Conservation (phyloP, 345 rosid species). For the Eucalyptus cloeziana region DNA sequence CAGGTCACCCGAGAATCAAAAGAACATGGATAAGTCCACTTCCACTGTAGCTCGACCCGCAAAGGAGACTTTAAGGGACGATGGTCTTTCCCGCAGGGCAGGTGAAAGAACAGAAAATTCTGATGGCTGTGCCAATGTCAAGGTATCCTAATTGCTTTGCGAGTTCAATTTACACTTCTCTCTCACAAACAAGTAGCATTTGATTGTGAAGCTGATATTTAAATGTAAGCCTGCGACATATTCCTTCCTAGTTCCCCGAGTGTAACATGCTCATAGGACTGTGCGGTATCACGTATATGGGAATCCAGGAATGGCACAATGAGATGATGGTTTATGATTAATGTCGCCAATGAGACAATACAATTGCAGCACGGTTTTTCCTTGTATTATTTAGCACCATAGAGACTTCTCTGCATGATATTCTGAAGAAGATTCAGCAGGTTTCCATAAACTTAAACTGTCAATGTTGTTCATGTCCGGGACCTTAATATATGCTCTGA, state of each 20-base stretch:
- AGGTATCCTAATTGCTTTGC: conserved; percentile 1
- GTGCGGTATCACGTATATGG: neutral
- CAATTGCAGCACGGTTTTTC: neutral
- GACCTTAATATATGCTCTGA: neutral
- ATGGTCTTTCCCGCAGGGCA: neutral
- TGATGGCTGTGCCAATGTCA: neutral
- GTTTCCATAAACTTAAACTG: neutral
- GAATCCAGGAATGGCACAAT: neutral
- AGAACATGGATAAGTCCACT: conserved; percentile 7
- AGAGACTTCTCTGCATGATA: neutral
- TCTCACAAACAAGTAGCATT: neutral
- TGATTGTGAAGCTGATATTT: neutral
- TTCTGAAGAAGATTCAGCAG: neutral
- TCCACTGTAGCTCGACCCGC: conserved; percentile 15
- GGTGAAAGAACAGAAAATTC: neutral
- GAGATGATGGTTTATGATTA: neutral
- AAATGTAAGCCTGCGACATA: neutral
- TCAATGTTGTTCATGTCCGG: neutral
- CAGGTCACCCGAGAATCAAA: conserved; percentile 32
- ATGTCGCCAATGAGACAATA: neutral
- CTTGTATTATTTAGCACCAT: neutral
- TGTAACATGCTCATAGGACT: neutral
- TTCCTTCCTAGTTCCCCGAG: neutral
- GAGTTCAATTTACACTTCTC: neutral
- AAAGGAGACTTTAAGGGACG: conserved; percentile 14